Base-by-base conservation (phyloP, 2,329 filamentous ascomycete species). In the Blumeriella jaapii region DNA sequence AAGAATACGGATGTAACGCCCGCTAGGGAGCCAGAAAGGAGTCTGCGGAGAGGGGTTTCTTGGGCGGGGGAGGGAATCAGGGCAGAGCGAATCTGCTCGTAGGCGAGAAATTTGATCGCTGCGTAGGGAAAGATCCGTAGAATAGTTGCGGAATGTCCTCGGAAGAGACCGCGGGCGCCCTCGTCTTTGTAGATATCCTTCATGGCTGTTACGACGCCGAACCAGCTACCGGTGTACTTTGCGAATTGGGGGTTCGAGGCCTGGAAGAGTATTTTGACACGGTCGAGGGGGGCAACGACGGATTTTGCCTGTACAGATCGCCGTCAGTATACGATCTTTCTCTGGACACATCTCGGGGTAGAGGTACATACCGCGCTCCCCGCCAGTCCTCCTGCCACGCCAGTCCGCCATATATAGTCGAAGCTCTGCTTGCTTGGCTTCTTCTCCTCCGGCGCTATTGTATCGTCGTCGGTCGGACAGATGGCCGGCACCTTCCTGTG, bases 251-350 rank as follows among this genome's bases (percentile, higher is more conserved):
- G 91, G 53, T 91, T 95, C 54, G 82, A 85, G 34, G 91, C 82
- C 59, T 98, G 91, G 63, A 98, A 96, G 38, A 98, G 80, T 55
- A 98, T 98, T 63, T 98, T 98, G 53, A 98, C 91, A 47, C 91
- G 80, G 61, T 98, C 91, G 45, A 98, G 81, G 15, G 91, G 91
- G 15, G 86, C 91, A 23, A 98, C 93, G 5, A 93, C 68, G 0
- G 89, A 95, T 68, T 98, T 98, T 42, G 82, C 91, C 86, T 94
- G 50, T 33, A 37, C 5, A 2, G 28, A n/a, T n/a, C n/a, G n/a
- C n/a, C 14, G 39, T 50, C 30, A 42, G 39, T 34, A 23, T 36
- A 14, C 36, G 22, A 31, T 19, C 31, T 24, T 3, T 12, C 28
- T 38, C 19, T 14, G 12, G n/a, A 31, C 43, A 38, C 3, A 6